phyloP scores from a whole-genome alignment of 2,329 filamentous ascomycete genomes.

The Piedraia hortae region DNA sequence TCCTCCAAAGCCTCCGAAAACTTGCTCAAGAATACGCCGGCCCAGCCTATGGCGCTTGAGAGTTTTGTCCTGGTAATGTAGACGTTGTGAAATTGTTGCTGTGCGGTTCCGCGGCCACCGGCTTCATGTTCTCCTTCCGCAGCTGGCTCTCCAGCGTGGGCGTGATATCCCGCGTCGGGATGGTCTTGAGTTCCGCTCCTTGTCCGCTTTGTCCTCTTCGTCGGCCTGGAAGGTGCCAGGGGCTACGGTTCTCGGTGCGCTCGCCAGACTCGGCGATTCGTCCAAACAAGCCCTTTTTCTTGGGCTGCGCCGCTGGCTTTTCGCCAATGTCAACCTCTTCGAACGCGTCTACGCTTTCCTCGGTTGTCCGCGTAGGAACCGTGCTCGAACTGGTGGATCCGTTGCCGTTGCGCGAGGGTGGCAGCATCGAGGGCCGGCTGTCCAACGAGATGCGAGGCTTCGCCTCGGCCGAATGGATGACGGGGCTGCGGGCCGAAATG shows the following conservation, averaged over 20 bases:
- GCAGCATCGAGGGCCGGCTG: conserved; percentile 23
- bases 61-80: conserved; percentile 4
- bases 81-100: neutral
- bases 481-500: conserved; percentile 63
- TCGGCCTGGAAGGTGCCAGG: conserved; percentile 33
- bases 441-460: conserved; percentile 52
- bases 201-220: conserved; percentile 45
- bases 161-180: conserved; percentile 5
- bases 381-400: conserved; percentile 10
- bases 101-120: neutral
- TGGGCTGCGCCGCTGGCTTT: conserved; percentile 28
- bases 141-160: conserved; percentile 7
- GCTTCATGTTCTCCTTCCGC: conserved; percentile 3
- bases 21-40: conserved; percentile 9
- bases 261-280: conserved; percentile 4
- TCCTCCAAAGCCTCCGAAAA: conserved; percentile 6
- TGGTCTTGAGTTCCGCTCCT: conserved; percentile 27
- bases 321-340: conserved; percentile 68
- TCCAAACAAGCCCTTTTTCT: conserved; percentile 49
- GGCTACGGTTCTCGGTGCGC: conserved; percentile 3
- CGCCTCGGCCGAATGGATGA: conserved; percentile 28
- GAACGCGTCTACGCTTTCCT: conserved; percentile 32
- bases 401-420: conserved; percentile 18
- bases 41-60: conserved; percentile 6
- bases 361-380: conserved; percentile 8